These are phyloP conservation scores for Westerdykella sp. DNA, from an alignment of 2,329 filamentous ascomycete genomes.

Conservation along the genomic window DNA sequence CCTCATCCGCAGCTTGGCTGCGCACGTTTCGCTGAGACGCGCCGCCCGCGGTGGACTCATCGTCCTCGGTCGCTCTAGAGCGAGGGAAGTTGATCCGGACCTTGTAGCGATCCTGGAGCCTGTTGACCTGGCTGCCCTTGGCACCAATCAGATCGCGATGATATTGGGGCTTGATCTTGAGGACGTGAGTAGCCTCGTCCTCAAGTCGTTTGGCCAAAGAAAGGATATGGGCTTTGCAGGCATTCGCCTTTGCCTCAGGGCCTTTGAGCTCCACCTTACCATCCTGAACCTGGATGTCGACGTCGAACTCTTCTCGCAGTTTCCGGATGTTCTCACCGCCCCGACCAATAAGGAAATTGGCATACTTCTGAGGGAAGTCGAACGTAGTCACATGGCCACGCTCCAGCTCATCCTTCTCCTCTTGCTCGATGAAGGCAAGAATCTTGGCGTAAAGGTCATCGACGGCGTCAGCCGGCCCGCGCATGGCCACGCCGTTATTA, in stretches of 20 bases:
- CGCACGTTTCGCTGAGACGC: slow-evolving; percentile 57
- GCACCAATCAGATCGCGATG: slow-evolving; percentile 91
- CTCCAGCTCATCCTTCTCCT: slow-evolving; percentile 89
- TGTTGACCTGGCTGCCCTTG: slow-evolving; percentile 81
- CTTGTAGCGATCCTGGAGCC: slow-evolving; percentile 84
- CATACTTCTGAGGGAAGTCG: slow-evolving; percentile 91
- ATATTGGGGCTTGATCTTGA: slow-evolving; percentile 91
- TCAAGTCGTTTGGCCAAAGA: slow-evolving; percentile 75
- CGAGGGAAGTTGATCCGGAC: slow-evolving; percentile 96
- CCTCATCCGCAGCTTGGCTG: slow-evolving; percentile 78
- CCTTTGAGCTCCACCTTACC: slow-evolving; percentile 95
- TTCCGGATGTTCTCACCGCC: slow-evolving; percentile 64
- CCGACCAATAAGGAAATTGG: slow-evolving; percentile 72
- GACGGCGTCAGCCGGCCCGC: slow-evolving; percentile 69
- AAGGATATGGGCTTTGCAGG: slow-evolving; percentile 74
- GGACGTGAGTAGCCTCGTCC: slow-evolving; percentile 77
- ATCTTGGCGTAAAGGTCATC: slow-evolving; percentile 68
- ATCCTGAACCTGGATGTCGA: slow-evolving; percentile 82
- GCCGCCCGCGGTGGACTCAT: slow-evolving; percentile 52
- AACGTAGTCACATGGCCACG: slow-evolving; percentile 80
- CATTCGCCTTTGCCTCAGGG: slow-evolving; percentile 87
- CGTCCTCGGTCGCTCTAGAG: slow-evolving; percentile 60
- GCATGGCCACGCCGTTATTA: slow-evolving; percentile 57
- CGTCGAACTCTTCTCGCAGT: slow-evolving; percentile 62
- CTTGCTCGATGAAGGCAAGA: slow-evolving; percentile 72